Evolutionary conservation across 2,329 filamentous ascomycete species (phyloP).

Genomic region (Lachnellula cervina): DNA sequence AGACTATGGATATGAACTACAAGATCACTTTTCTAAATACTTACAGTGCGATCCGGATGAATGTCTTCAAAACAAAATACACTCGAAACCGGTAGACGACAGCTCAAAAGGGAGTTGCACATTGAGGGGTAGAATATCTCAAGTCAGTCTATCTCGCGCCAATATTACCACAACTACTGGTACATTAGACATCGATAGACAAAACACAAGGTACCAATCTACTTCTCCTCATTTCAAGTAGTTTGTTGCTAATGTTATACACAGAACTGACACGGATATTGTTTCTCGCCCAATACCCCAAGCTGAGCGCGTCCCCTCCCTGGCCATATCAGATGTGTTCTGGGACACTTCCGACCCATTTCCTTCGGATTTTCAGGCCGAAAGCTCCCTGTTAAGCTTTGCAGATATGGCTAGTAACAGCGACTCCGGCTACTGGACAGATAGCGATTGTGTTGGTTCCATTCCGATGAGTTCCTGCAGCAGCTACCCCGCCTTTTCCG

Average conservation of each 20-base stretch:
- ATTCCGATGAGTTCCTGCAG: constrained; percentile 1
- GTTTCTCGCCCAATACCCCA: neutral
- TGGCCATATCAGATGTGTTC: neutral
- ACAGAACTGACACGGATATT: neutral
- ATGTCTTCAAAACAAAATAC: constrained; percentile 17
- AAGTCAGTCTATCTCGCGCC: neutral
- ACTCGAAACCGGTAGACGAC: constrained; percentile 2
- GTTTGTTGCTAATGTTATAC: neutral
- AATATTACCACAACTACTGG: neutral
- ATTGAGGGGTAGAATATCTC: neutral
- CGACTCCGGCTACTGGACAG: constrained; percentile 7
- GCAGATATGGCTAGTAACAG: neutral
- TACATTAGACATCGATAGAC: neutral
- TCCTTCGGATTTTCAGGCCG: neutral
- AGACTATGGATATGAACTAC: neutral
- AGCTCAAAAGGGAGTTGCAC: neutral
- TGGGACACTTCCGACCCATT: constrained; percentile 1
- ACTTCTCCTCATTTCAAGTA: neutral
- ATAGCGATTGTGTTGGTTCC: neutral
- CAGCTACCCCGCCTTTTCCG: neutral
- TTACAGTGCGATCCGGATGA: constrained; percentile 12
- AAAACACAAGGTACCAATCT: neutral
- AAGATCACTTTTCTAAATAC: constrained; percentile 1
- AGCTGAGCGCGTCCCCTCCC: neutral
- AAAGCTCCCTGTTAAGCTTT: constrained; percentile 2